Base-by-base conservation (phyloP, 1,284 basidiomycete species). In the Malassezia brasiliensis region DNA sequence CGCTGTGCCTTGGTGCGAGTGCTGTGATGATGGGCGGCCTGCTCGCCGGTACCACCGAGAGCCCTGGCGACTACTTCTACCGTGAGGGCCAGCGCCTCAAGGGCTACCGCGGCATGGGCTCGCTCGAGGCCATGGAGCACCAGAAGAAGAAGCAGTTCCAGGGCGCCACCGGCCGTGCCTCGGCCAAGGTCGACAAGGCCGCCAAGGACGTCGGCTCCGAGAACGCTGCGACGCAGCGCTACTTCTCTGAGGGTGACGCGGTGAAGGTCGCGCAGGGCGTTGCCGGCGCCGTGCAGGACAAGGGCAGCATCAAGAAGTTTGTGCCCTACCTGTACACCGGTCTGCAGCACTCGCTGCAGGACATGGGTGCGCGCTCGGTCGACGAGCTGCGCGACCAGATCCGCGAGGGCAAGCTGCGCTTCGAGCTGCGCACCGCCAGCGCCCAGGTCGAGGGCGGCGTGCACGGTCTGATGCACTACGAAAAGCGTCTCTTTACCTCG, bases 21-120 rank as follows among this genome's bases (percentile, higher is more conserved):
- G 91, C 89, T 7, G 90, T 96, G 60, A 98, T 98, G 93, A 96
- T 98, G 93, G 93, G 93, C 50, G 88, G 90, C 22, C 78, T 98
- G 52, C 81, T 99, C 28, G 94, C 93, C 15, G 93, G 94, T 34
- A 96, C 93, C 41, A 86, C 89, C 61, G 93, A 99, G 77, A 90
- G 90, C 0, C 93, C 94, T 0, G 94, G 94, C 66, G 91, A 96
- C 78, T 99, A 96, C 80, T 96, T 93, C 77, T 96, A 93, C 77
- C 90, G 96, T 75, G 91, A 96, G 68, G 93, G 93, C 66, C 93
- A 96, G 81, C 85, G 94, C 44, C 88, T 98, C 75, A 99, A 99
- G 81, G 84, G 91, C 37, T 99, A 98, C 79, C 86, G 94, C 60
- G 93, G 94, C 11, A 98, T 98, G 93, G 93, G 93, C 38, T 88